Evolutionary conservation across 2,329 filamentous ascomycete genomes (phyloP), one percentile per base, ranked within the genome.

Genomic region (Botrytis paeoniae): DNA sequence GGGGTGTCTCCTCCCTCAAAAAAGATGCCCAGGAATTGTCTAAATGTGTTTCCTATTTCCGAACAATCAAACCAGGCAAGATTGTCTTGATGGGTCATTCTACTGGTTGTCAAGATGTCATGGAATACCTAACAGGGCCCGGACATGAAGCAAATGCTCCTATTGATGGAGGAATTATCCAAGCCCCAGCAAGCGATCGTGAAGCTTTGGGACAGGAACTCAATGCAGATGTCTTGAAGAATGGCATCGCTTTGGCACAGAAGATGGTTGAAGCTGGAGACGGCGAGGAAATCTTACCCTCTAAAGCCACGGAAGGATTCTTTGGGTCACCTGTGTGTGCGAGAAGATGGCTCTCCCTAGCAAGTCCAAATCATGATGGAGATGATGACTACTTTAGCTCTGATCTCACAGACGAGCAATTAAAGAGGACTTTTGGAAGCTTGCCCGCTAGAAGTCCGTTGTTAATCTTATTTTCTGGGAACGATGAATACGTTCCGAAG

Each of bases 41-140:
- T 4, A 79, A 83, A 73, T 85, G 85, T 74, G 84, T 89, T 0
- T 63, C 78, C 3, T 87, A 88, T 75, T 85, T 88, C 77, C 81
- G 81, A 10, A 71, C 73, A n/a, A 75, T 79, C 14, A 84, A 84
- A 1, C 79, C 78, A 6, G 84, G 83, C 1, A 89, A 89, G 71
- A 80, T 92, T n/a, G 87, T 91, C 39, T 80, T 92, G 22, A 89
- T 93, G 87, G 91, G 91, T 3, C 89, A 92, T 77, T 90, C 88
- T 2, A 93, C 91, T 0, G 91, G 91, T 0, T 91, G 88, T 77
- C 91, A 93, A 80, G 90, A 92, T 79, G 85, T 89, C 20, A 86
- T 92, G 82, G 87, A 91, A 77, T 93, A 92, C 76, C 79, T 91
- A 8, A 80, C 78, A 12, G 79, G 79, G 35, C n/a, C 74, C 3